phyloP scores from a whole-genome alignment of 2,329 filamentous ascomycete genomes.

The Fusarium tjaetaba region DNA sequence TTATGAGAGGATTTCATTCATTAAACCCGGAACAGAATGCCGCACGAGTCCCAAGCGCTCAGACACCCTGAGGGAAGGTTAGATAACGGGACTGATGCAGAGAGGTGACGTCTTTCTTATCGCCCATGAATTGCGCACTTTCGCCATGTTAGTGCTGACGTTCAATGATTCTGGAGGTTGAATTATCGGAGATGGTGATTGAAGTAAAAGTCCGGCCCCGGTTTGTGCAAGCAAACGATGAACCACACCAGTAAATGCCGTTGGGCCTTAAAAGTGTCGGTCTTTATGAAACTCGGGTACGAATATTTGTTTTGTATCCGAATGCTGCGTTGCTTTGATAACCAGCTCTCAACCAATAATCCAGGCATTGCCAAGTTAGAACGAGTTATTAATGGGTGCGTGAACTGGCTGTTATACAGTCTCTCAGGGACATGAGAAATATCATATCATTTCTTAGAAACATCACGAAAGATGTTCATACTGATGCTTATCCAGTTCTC shows the following conservation, averaged over 20 bases:
- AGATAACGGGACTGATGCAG: background rate
- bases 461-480: background rate
- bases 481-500: background rate
- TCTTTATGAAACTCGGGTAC: background rate
- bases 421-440: background rate
- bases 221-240: background rate
- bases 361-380: background rate
- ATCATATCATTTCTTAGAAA: background rate
- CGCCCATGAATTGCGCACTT: background rate
- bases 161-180: background rate
- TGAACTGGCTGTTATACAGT: background rate
- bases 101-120: background rate
- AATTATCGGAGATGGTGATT: constrained; percentile 2
- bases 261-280: background rate
- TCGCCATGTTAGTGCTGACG: background rate
- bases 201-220: constrained; percentile 14
- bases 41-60: background rate
- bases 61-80: background rate
- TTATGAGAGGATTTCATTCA: background rate
- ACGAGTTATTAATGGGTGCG: background rate
- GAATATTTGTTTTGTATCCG: background rate
- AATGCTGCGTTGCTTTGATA: background rate
- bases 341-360: background rate
- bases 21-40: background rate
- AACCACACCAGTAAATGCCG: background rate